Base-by-base conservation (phyloP, 208 protist genomes). In the Trypanosoma lewisi region DNA sequence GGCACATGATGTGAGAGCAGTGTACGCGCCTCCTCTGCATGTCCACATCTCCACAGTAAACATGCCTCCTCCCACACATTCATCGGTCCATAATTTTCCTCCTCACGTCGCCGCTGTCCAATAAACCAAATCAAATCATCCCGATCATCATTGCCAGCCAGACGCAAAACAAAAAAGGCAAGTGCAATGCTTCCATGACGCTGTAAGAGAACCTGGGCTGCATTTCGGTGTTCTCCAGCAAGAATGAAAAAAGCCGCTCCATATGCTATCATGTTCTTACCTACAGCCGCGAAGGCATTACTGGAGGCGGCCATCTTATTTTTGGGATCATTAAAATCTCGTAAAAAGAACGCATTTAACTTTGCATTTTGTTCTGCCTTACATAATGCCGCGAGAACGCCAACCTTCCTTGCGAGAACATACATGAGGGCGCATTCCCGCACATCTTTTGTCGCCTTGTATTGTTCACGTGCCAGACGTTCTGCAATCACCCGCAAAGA, bases 231-330 rank as follows among this genome's bases (percentile, higher is more conserved):
- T 39, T 95, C 80, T 11, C 86, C 93, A 16, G 93, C 96, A 12
- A 98, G 77, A 17, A 98, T 39, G 58, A 98, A 98, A 77, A 97
- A 98, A 34, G 94, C 90, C 0, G 89, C 87, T 34, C 89, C 93
- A 74, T 97, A 96, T 25, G 80, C 47, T 25, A 80, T 75, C 65
- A 93, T 72, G 53, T 88, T 91, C 69, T 97, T 98, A 49, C 87
- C 75, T 5, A 98, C 73, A 1, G 94, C 84, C 21, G 82, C 83
- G 61, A 89, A 97, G 9, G 91, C 96, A 76, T 98, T 98, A 14
- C 93, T 89, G 2, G 77, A 73, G 27, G 95, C 94, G 11, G 88
- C 89, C 12, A 66, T 57, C 42, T 78, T 81, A 71, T 95, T 78
- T 33, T 79, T 75, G 49, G 72, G 58, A 6, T 85, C 65, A 14